Conservation (phyloP, 805 yeast species). For the Ogataea ramenticola region DNA sequence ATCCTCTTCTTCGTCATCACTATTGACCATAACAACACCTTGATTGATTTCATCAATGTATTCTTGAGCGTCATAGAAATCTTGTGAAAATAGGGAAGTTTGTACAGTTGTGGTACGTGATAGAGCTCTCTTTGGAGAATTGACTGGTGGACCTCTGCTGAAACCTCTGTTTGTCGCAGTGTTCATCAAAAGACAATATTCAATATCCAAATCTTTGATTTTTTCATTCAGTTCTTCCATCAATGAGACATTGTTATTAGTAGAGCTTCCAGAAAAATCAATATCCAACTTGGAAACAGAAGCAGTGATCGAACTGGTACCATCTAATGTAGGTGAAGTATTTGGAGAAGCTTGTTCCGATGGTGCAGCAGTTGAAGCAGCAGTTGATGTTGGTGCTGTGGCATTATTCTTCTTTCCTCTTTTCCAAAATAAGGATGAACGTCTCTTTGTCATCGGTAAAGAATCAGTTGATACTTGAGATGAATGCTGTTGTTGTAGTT, state of each 20-base stretch:
- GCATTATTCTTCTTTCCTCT: slow-evolving; percentile 8
- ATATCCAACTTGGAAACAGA: slow-evolving; percentile 1
- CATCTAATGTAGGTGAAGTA: not conserved
- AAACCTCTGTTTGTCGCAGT: slow-evolving; percentile 15
- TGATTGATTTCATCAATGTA: slow-evolving; percentile 37
- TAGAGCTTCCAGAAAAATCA: not conserved
- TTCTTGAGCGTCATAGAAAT: slow-evolving; percentile 67
- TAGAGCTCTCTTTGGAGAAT: slow-evolving; percentile 17
- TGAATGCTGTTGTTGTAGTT: slow-evolving; percentile 1
- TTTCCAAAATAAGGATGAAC: slow-evolving; percentile 17
- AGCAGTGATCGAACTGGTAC: not conserved
- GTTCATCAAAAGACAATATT: slow-evolving; percentile 13
- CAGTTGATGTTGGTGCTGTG: not conserved
- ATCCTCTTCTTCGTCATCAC: slow-evolving; percentile 16
- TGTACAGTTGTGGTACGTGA: slow-evolving; percentile 20
- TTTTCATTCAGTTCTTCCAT: slow-evolving; percentile 9
- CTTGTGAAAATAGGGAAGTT: slow-evolving; percentile 38
- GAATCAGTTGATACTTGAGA: not conserved
- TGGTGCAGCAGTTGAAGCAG: not conserved
- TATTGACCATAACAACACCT: slow-evolving; percentile 52
- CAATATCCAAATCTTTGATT: slow-evolving; percentile 16
- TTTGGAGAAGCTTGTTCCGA: not conserved
- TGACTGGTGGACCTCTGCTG: slow-evolving; percentile 14
- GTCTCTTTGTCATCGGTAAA: slow-evolving; percentile 3
- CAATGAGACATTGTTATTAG: slow-evolving; percentile 1